These are phyloP conservation scores for Pseudotsuga menziesii DNA, from an alignment of 75 land plant species.

Conservation along the genomic window DNA sequence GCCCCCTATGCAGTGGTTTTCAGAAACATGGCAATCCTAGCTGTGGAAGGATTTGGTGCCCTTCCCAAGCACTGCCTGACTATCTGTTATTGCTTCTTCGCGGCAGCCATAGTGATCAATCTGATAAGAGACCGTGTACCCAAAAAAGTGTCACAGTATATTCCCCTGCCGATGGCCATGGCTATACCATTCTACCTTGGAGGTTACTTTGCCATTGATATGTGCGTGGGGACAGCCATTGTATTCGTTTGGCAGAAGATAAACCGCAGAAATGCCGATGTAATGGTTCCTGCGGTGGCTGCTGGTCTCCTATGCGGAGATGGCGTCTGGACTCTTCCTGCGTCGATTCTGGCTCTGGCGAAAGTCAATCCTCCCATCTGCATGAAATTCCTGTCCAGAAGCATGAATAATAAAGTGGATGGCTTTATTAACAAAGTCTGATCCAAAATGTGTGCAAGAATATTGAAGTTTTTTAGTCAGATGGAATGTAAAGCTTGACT, in stretches of 20 bases:
- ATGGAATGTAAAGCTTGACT: too few relatives aligned
- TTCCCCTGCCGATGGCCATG: conserved; percentile 63
- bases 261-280: conserved; percentile 29
- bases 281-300: conserved; percentile 44
- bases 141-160: conserved; percentile 9
- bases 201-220: conserved; percentile 57
- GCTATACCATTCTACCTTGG: conserved; percentile 68
- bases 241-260: conserved; percentile 32
- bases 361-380: conserved; percentile 52
- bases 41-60: conserved; percentile 42
- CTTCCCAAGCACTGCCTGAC: conserved; percentile 47
- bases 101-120: conserved; percentile 25
- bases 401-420: too few relatives aligned
- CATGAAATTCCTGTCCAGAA: conserved; percentile 44
- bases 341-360: conserved; percentile 42
- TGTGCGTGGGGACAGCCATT: conserved; percentile 57
- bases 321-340: conserved; percentile 55
- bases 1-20: conserved; percentile 43
- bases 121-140: conserved; percentile 15
- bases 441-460: too few relatives aligned
- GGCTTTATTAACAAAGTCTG: too few relatives aligned
- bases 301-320: conserved; percentile 61
- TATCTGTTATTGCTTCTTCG: conserved; percentile 41
- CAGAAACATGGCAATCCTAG: conserved; percentile 49
- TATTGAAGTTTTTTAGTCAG: too few relatives aligned